Evolutionary conservation across 129 eudicot species (phyloP), one percentile per base, ranked within the genome.

Genomic region (Centaurea solstitialis): DNA sequence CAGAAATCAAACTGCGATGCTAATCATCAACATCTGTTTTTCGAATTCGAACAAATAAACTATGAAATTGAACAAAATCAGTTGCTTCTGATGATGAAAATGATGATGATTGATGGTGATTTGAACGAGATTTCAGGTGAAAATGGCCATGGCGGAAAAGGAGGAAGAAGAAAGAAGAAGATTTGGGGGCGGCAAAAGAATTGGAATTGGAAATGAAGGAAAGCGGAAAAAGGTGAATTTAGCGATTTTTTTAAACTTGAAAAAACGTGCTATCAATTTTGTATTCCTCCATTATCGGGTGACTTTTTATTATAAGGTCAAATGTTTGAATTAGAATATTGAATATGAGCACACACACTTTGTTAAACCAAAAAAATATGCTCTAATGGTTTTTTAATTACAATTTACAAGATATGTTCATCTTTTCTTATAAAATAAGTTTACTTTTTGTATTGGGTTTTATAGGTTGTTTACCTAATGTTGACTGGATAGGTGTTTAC

Each of bases 181-280:
- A 7, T 22, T 53, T 8, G 20, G 79, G 70, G 71, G 85, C 85
- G 85, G 85, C 76, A 82, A 75, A 68, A 9, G 76, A 82, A 38
- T 82, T 75, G 81, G 70, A 82, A 38, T 82, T 75, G 81, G 70
- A 77, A 83, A 17, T 28, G 47, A 71, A 82, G 78, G 28, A 33
- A 37, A 77, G 22, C 67, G 73, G 43, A 76, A 82, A 74, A 26
- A 74, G 68, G 73, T 35, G 2, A 35, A 68, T 68, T 18, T 4
- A 26, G 30, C 30, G 30, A 74, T 6, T 78, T 76, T 43, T 83
- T 83, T 62, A 83, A 83, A 83, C 79, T 71, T 77, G 7, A 18
- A 62, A 62, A 83, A 77, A 83, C 86, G 79, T 77, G 86, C 74
- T 21, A 69, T 18, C 76, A 9, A 65, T 59, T 64, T 73, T 80